phyloP scores from a whole-genome alignment of 495 filamentous ascomycete species.

The Aspergillus coremiiformis region DNA sequence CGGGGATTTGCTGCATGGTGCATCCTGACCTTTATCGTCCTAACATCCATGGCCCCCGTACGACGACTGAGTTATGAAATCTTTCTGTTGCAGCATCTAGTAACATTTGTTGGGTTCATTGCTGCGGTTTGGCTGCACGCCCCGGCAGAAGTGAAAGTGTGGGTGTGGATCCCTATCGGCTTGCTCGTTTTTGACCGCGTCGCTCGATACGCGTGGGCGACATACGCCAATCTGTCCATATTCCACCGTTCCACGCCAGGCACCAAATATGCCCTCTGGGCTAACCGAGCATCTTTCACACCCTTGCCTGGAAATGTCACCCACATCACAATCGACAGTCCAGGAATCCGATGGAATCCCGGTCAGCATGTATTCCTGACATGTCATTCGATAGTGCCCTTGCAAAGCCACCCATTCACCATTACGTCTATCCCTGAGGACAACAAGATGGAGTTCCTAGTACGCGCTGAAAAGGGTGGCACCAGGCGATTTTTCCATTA shows the following conservation, averaged over 20 bases:
- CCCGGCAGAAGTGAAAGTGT: conserved; percentile 42
- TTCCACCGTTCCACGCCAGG: conserved; percentile 36
- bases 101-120: conserved; percentile 60
- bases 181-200: conserved; percentile 64
- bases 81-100: conserved; percentile 74
- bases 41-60: conserved; percentile 62
- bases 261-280: conserved; percentile 16
- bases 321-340: conserved; percentile 59
- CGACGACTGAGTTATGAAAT: conserved; percentile 67
- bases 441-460: conserved; percentile 58
- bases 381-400: conserved; percentile 55
- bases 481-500: conserved; percentile 58
- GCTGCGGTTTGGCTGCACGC: conserved; percentile 57
- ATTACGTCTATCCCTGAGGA: conserved; percentile 57
- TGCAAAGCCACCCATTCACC: conserved; percentile 79
- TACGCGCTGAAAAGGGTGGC: conserved; percentile 64
- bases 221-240: conserved; percentile 61
- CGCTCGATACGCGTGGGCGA: conserved; percentile 41
- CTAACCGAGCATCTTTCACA: conserved; percentile 51
- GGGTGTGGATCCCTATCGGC: conserved; percentile 69
- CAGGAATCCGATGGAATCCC: conserved; percentile 62
- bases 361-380: conserved; percentile 78
- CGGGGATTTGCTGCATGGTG: conserved; percentile 69
- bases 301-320: conserved; percentile 57
- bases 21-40: conserved; percentile 61